Conservation (phyloP, 1,284 basidiomycete genomes). For the Malassezia psittaci region DNA sequence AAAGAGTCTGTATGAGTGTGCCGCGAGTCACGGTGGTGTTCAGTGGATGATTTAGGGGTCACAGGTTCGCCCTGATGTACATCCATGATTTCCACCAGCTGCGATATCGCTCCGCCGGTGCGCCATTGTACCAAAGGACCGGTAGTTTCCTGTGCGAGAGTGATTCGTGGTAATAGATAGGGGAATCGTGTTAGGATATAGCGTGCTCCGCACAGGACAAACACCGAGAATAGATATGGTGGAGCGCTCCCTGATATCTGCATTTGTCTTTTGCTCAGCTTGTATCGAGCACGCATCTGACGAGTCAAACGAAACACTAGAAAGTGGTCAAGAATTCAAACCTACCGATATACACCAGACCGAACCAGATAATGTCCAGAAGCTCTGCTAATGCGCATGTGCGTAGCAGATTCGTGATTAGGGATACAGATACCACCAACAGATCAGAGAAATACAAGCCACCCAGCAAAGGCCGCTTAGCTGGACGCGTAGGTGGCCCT, state of each 20-base stretch:
- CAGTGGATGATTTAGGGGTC: too few species aligned
- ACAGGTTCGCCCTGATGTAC: slow-evolving; percentile 2
- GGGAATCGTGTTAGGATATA: slow-evolving; percentile 33
- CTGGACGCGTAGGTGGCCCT: slow-evolving; percentile 5
- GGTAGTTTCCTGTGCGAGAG: slow-evolving; percentile 43
- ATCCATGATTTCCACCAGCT: slow-evolving; percentile 28
- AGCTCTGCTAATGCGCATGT: slow-evolving; percentile 40
- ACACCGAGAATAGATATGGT: slow-evolving; percentile 1
- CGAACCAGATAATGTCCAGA: slow-evolving; percentile 33
- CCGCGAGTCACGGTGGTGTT: not conserved
- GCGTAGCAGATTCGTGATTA: slow-evolving; percentile 32
- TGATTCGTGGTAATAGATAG: slow-evolving; percentile 37
- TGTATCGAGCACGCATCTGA: slow-evolving; percentile 5
- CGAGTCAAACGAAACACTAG: not conserved
- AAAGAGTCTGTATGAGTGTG: slow-evolving; percentile 18
- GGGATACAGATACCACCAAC: slow-evolving; percentile 34
- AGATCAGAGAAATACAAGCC: slow-evolving; percentile 42
- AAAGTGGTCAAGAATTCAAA: not conserved
- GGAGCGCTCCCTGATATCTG: not conserved
- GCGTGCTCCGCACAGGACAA: slow-evolving; percentile 3
- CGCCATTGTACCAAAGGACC: slow-evolving; percentile 42
- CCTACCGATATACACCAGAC: slow-evolving; percentile 20
- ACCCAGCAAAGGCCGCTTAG: slow-evolving; percentile 26
- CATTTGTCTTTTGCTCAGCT: slow-evolving; percentile 1
- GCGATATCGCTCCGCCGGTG: slow-evolving; percentile 27